Percentiles rank a stretch among this genome's conserved stretches.
phyloP scores from a whole-genome alignment of 305 asterid species.

The Caryopteris hybrid region DNA sequence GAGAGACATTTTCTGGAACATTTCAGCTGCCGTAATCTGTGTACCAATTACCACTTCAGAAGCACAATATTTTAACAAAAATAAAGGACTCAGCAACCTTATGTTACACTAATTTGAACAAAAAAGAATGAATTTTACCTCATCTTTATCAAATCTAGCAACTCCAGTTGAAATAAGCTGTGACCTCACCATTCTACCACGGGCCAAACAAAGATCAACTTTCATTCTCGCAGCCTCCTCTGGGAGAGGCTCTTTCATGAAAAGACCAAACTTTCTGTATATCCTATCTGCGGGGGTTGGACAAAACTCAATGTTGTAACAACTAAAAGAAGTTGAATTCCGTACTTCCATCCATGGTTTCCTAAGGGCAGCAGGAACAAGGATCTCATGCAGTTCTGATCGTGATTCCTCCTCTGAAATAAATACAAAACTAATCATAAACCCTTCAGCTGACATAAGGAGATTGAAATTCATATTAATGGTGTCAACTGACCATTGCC shows the following conservation, averaged over 20 bases:
- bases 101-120: slow-evolving; percentile 13
- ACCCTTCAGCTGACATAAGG: slow-evolving; percentile 19
- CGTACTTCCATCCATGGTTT: slow-evolving; percentile 55
- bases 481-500: slow-evolving; percentile 51
- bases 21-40: slow-evolving; percentile 76
- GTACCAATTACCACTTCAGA: slow-evolving; percentile 20
- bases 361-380: slow-evolving; percentile 78
- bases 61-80: slow-evolving; percentile 11
- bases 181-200: slow-evolving; percentile 79
- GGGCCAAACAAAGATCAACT: slow-evolving; percentile 77
- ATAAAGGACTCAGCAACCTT: not conserved
- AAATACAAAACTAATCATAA: slow-evolving; percentile 26
- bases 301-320: slow-evolving; percentile 58
- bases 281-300: slow-evolving; percentile 79
- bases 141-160: slow-evolving; percentile 49
- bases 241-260: slow-evolving; percentile 77
- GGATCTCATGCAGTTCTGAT: slow-evolving; percentile 87
- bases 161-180: slow-evolving; percentile 72
- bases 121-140: slow-evolving; percentile 41
- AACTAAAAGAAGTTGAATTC: slow-evolving; percentile 43
- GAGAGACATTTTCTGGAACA: slow-evolving; percentile 78
- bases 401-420: slow-evolving; percentile 64
- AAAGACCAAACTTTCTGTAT: slow-evolving; percentile 79
- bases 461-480: slow-evolving; percentile 17
- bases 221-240: slow-evolving; percentile 78